Percentiles rank a stretch among this genome's conserved stretches.
These are phyloP conservation scores for Penicillium sp. DNA, from an alignment of 2,329 filamentous ascomycete genomes.

Conservation along the genomic window DNA sequence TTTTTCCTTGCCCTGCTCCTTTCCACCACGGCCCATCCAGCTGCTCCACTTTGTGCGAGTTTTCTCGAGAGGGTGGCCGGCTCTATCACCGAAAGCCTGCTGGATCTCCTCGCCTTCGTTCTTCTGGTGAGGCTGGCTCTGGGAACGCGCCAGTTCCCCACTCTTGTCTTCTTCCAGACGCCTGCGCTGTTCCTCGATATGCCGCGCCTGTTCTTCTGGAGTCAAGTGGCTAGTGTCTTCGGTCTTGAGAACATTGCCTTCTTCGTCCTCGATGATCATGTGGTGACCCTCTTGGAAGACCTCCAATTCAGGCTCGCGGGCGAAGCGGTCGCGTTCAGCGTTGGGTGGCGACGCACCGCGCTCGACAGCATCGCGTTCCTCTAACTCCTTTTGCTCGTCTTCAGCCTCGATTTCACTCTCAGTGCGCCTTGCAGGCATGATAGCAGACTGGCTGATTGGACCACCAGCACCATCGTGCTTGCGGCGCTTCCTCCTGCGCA, in stretches of 20 bases:
- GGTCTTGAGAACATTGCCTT: slow-evolving; percentile 79
- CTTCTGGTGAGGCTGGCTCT: slow-evolving; percentile 42
- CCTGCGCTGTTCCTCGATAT: slow-evolving; percentile 52
- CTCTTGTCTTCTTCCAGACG: slow-evolving; percentile 54
- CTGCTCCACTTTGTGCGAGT: slow-evolving; percentile 50
- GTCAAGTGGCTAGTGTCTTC: slow-evolving; percentile 49
- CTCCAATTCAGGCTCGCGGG: slow-evolving; percentile 52
- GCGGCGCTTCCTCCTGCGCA: slow-evolving; percentile 56
- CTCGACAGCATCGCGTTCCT: slow-evolving; percentile 30
- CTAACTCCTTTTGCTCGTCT: slow-evolving; percentile 22
- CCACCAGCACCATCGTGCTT: slow-evolving; percentile 80
- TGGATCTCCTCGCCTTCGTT: slow-evolving; percentile 45
- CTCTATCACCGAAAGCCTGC: slow-evolving; percentile 36
- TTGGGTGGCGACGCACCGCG: slow-evolving; percentile 41
- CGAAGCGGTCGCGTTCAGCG: slow-evolving; percentile 30
- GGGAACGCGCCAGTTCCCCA: slow-evolving; percentile 48
- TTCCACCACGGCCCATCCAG: slow-evolving; percentile 44
- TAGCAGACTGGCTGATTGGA: slow-evolving; percentile 85
- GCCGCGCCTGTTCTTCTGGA: slow-evolving; percentile 60
- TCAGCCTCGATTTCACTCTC: slow-evolving; percentile 32
- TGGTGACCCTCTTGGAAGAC: slow-evolving; percentile 78
- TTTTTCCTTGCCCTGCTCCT: slow-evolving; percentile 20
- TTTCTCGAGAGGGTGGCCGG: slow-evolving; percentile 35
- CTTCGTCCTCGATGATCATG: slow-evolving; percentile 77
- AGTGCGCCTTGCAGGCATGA: slow-evolving; percentile 60